A percentile compares a stretch with the other conserved stretches of the same genome.
Conservation (phyloP, 768 basidiomycete genomes). For the Tylopilus felleus region DNA sequence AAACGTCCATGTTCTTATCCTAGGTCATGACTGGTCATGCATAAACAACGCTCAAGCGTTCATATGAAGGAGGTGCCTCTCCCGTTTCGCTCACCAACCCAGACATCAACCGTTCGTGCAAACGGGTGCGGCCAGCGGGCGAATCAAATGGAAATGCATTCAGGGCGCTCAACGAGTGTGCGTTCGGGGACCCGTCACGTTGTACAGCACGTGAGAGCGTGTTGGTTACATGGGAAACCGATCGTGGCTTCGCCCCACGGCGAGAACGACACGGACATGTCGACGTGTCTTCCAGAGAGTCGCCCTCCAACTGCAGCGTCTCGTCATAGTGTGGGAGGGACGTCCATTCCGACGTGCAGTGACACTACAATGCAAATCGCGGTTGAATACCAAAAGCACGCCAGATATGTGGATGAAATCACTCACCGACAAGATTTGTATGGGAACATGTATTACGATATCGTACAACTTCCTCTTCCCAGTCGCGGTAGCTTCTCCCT, state of each 20-base stretch:
- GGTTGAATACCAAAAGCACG: background rate
- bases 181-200: slow-evolving; percentile 29
- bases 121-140: slow-evolving; percentile 41
- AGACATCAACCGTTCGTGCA: slow-evolving; percentile 78
- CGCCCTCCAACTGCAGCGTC: slow-evolving; percentile 11
- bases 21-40: background rate
- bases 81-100: slow-evolving; percentile 81
- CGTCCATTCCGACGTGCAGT: slow-evolving; percentile 77
- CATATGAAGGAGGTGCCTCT: slow-evolving; percentile 69
- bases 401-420: background rate
- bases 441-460: slow-evolving; percentile 80
- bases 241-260: slow-evolving; percentile 11
- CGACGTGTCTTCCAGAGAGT: slow-evolving; percentile 2
- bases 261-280: slow-evolving; percentile 45
- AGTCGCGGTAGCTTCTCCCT: slow-evolving; percentile 64
- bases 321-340: slow-evolving; percentile 74
- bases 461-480: slow-evolving; percentile 83
- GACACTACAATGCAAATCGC: slow-evolving; percentile 49
- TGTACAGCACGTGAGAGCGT: slow-evolving; percentile 11
- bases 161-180: slow-evolving; percentile 25
- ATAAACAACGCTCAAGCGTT: background rate
- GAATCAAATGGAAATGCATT: slow-evolving; percentile 26
- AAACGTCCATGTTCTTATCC: background rate
- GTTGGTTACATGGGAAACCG: background rate
- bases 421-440: slow-evolving; percentile 84